Percentiles rank a stretch among this genome's conserved stretches.
Evolutionary conservation across 1,284 basidiomycete species (phyloP).

Genomic region (Gomphus sp.): DNA sequence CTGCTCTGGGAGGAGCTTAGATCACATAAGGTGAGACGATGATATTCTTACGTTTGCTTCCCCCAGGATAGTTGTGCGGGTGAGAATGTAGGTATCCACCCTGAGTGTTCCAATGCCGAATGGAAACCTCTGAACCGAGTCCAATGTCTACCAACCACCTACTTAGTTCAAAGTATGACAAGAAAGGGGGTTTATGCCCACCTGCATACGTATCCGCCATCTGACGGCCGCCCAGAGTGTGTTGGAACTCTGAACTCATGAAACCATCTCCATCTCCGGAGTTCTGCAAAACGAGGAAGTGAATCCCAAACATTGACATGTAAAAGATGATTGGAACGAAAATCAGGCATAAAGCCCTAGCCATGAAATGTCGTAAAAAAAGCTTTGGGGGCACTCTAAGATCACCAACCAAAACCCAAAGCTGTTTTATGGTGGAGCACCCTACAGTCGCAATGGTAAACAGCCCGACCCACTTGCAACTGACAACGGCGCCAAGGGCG

Average conservation of each 20-base stretch:
- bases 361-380: slow-evolving; percentile 80
- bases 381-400: slow-evolving; percentile 66
- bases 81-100: slow-evolving; percentile 98
- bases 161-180: slow-evolving; percentile 8
- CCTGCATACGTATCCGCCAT: slow-evolving; percentile 92
- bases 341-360: slow-evolving; percentile 86
- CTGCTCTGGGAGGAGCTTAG: slow-evolving; percentile 55
- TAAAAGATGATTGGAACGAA: slow-evolving; percentile 81
- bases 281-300: slow-evolving; percentile 82
- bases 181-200: slow-evolving; percentile 25
- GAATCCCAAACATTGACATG: slow-evolving; percentile 92
- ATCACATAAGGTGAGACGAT: neutral
- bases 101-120: slow-evolving; percentile 93
- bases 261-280: slow-evolving; percentile 97
- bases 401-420: slow-evolving; percentile 91
- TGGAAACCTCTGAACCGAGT: slow-evolving; percentile 73
- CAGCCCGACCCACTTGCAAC: slow-evolving; percentile 97
- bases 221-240: slow-evolving; percentile 83
- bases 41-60: slow-evolving; percentile 63
- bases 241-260: slow-evolving; percentile 98
- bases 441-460: slow-evolving; percentile 98
- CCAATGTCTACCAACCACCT: slow-evolving; percentile 55
- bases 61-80: slow-evolving; percentile 77
- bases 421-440: slow-evolving; percentile 73
- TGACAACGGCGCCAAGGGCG: slow-evolving; percentile 84